Evolutionary conservation across 2,329 filamentous ascomycete genomes (phyloP), one percentile per base, ranked within the genome.

Genomic region (Sporothrix humicola): DNA sequence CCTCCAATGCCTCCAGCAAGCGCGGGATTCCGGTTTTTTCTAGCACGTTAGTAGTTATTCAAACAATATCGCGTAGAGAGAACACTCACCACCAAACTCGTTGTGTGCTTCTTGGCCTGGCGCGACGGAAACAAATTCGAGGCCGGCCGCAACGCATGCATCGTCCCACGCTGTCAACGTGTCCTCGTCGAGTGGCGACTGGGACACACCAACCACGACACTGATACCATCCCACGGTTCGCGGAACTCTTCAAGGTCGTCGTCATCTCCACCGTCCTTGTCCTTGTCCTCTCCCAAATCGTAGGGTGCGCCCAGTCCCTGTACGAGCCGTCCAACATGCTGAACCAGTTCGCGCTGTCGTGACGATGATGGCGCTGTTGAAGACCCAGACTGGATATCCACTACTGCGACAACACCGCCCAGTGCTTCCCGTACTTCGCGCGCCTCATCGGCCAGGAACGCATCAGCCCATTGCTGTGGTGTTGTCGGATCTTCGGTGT

Each of bases 141-240:
- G 81, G 1, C 88, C 88, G 50, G 80, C 84, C 73, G 87, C 87
- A 3, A 84, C 85, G 77, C 88, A 90, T 26, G 85, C 77, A 72
- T 89, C 88, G 76, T 92, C 90, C 89, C 89, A 91, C 75, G 87
- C 85, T 42, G 89, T 88, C 13, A 86, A 81, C 52, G 84, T 83
- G 46, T 79, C 79, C 20, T 80, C 76, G 7, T 23, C 68, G 3
- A 71, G 65, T 17, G 73, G 58, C 1, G 50, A 79, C 61, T 82
- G 82, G 26, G 83, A 86, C 44, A 92, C 84, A 0, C 87, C 89
- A 0, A 92, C 82, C 1, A 86, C 90, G 13, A 92, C 77, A 17
- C 85, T 83, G 0, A 91, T 88, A 0, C 90, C 90, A 73, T 92
- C 90, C 90, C 90, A 92, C 1, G 83, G 82, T 83, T 85, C 88